Conservation (phyloP, 2,329 filamentous ascomycete genomes). For the Botryotinia convoluta region DNA sequence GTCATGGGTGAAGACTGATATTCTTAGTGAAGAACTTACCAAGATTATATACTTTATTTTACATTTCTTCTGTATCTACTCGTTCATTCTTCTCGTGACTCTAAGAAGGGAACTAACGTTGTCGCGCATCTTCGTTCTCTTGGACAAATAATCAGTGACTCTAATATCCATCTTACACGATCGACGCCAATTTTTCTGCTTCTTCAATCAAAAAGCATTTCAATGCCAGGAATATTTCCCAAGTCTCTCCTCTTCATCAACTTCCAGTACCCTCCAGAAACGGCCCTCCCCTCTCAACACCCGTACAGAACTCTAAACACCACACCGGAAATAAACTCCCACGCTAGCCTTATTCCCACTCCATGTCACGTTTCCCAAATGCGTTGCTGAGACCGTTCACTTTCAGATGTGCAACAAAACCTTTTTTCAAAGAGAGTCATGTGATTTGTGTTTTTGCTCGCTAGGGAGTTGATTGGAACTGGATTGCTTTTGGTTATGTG, state of each 20-base stretch:
- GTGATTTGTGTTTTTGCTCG: background rate
- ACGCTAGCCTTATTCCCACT: background rate
- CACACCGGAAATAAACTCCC: background rate
- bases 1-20: background rate
- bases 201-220: background rate
- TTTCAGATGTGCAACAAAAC: background rate
- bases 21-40: background rate
- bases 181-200: background rate
- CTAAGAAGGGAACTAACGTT: too few relatives aligned
- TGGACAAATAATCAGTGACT: background rate
- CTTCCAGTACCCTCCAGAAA: background rate
- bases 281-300: too few relatives aligned
- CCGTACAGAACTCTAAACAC: background rate
- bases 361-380: background rate
- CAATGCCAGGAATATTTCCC: too few relatives aligned
- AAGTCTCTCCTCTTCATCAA: background rate
- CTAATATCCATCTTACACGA: too few relatives aligned
- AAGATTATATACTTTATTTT: background rate
- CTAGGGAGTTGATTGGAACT: background rate
- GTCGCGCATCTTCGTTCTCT: background rate
- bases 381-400: background rate
- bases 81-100: too few relatives aligned
- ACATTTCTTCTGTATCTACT: background rate
- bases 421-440: accelerated
- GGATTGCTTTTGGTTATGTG: too few relatives aligned